phyloP scores from a whole-genome alignment of 805 yeast species.

The Wickerhamiella shivajii region DNA sequence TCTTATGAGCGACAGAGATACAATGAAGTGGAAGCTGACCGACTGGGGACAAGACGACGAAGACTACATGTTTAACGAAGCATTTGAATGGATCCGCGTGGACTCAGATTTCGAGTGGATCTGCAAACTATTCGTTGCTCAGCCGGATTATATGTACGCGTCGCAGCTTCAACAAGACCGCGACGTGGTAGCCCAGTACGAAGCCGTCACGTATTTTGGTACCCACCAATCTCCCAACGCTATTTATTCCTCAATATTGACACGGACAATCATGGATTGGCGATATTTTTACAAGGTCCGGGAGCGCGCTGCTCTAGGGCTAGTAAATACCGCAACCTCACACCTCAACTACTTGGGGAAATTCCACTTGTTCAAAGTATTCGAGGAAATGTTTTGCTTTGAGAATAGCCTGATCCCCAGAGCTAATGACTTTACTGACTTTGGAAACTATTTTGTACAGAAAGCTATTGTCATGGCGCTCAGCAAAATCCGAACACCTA shows the following conservation, averaged over 20 bases:
- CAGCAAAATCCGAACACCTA: conserved; percentile 43
- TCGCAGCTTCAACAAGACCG: conserved; percentile 89
- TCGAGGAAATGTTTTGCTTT: conserved; percentile 59
- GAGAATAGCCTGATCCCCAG: conserved; percentile 49
- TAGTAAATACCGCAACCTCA: conserved; percentile 51
- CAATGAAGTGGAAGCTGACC: conserved; percentile 53
- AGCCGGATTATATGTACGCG: conserved; percentile 89
- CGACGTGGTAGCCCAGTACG: conserved; percentile 90
- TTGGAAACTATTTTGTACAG: conserved; percentile 53
- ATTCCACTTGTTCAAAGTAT: conserved; percentile 55
- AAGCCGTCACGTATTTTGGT: conserved; percentile 63
- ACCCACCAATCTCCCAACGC: conserved; percentile 46
- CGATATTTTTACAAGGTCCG: conserved; percentile 84
- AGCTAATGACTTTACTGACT: conserved; percentile 67
- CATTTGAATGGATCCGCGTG: conserved; percentile 95
- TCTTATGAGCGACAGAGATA: conserved; percentile 43
- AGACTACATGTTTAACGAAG: conserved; percentile 57
- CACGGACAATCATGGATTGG: conserved; percentile 68
- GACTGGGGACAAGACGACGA: conserved; percentile 62
- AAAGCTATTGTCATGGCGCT: conserved; percentile 53
- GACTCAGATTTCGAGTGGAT: conserved; percentile 98
- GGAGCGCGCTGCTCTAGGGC: conserved; percentile 68
- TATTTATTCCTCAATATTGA: conserved; percentile 59
- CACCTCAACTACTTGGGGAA: conserved; percentile 57
- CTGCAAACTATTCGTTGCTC: conserved; percentile 62